phyloP scores from a whole-genome alignment of 768 basidiomycete species.

The Suillus americanus region DNA sequence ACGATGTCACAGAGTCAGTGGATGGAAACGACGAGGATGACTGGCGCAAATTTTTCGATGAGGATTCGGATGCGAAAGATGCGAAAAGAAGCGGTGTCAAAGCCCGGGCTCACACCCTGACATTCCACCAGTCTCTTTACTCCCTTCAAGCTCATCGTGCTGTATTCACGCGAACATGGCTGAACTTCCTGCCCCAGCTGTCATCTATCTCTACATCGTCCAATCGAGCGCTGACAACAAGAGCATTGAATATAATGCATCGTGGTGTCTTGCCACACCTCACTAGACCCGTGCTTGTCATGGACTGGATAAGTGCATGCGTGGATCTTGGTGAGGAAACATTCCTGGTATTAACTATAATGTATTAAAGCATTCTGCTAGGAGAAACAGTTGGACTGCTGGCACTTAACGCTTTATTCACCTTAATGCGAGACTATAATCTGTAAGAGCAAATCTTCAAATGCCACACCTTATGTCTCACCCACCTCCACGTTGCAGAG shows the following conservation, averaged over 20 bases:
- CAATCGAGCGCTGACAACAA: slow-evolving; percentile 43
- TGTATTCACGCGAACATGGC: slow-evolving; percentile 82
- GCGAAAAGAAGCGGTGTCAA: slow-evolving; percentile 36
- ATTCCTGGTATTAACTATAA: background rate
- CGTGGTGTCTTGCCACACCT: slow-evolving; percentile 80
- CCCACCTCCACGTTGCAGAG: slow-evolving; percentile 46
- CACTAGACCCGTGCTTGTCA: slow-evolving; percentile 73
- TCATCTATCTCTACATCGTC: slow-evolving; percentile 34
- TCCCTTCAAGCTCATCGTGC: slow-evolving; percentile 75
- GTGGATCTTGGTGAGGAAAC: slow-evolving; percentile 69
- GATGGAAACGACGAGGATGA: slow-evolving; percentile 50
- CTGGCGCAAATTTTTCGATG: slow-evolving; percentile 86
- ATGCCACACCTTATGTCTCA: background rate
- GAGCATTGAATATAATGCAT: slow-evolving; percentile 79
- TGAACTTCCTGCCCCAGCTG: slow-evolving; percentile 64
- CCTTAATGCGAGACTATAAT: slow-evolving; percentile 90
- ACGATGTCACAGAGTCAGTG: slow-evolving; percentile 32
- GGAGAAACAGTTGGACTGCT: slow-evolving; percentile 86
- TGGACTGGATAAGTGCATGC: slow-evolving; percentile 89
- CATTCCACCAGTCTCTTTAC: slow-evolving; percentile 76
- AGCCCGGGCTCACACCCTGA: slow-evolving; percentile 60
- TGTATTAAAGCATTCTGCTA: slow-evolving; percentile 25
- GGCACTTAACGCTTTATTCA: slow-evolving; percentile 88
- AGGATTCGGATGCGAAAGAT: slow-evolving; percentile 42
- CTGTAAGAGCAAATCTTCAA: slow-evolving; percentile 53